Evolutionary conservation across 1,284 basidiomycete species (phyloP), one percentile per base, ranked within the genome.

Genomic region (Phlebopus sp.): DNA sequence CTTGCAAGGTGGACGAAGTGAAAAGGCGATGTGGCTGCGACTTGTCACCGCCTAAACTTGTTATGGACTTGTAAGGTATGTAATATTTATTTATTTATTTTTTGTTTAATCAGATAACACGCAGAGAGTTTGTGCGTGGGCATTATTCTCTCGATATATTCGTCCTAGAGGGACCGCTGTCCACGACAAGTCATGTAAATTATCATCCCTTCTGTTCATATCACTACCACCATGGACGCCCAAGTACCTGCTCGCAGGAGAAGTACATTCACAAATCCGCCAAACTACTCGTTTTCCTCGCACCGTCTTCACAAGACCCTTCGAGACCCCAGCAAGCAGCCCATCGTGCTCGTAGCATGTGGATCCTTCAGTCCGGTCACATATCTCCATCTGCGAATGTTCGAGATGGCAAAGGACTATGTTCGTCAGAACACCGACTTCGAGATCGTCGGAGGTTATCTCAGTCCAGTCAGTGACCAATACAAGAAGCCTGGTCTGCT

Each of bases 341-440:
- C 87, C 17, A 70, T 90, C 56, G 85, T 89, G 46, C 78, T 90
- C 55, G 84, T 91, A 49, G 86, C 84, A 49, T 90, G 86, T 58
- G 87, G 86, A 34, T 90, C 86, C 54, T 90, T 90, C 76, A 88
- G 83, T 64, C 86, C 86, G 14, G 80, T 90, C 53, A 90, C 87
- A 15, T 90, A 87, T 59, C 82, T 90, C 49, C 86, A 87, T 62
- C 84, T 92, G 32, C 89, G 94, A 50, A 97, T 97, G 91, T 97
- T 97, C 69, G 94, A 97, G 69, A 97, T 97, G 94, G 94, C 94
- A 49, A 91, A 89, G 70, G 94, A 97, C 73, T 94, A 92, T 62
- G 83, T 92, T 50, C 81, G 92, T 45, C 94, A 97, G 64, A 91
- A 90, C 59, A 93, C 92, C 53, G 82, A 93, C 56, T 96, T 91